Evolutionary conservation across 805 yeast genomes (phyloP).

Genomic region (Monosporozyma aquatica): DNA sequence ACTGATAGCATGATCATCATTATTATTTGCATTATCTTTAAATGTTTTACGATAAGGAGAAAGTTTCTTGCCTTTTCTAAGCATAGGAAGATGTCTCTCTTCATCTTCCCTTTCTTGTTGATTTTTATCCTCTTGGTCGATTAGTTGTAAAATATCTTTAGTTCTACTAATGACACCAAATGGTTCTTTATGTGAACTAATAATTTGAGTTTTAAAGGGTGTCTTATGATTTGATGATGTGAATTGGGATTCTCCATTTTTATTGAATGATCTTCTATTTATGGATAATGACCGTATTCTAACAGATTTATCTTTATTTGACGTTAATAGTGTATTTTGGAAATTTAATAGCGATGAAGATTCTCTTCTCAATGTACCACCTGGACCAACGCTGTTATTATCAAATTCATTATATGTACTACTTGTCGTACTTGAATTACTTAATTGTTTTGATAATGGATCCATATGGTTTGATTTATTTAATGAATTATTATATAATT

Average conservation of each 20-base stretch:
- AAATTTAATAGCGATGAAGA: slow-evolving; percentile 26
- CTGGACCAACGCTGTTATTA: no score
- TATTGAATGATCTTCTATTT: slow-evolving; percentile 17
- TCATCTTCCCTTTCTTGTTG: background rate
- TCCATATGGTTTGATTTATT: slow-evolving; percentile 8
- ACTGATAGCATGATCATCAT: background rate
- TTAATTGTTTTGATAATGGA: background rate
- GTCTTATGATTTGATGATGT: no score
- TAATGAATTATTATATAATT: slow-evolving; percentile 15
- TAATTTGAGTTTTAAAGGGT: slow-evolving; percentile 2
- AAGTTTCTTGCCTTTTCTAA: background rate
- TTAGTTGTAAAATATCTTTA: slow-evolving; percentile 3
- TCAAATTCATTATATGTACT: background rate
- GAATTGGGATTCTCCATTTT: no score
- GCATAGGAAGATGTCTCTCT: background rate
- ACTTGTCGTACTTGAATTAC: background rate
- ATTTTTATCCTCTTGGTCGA: slow-evolving; percentile 4
- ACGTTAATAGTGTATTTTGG: slow-evolving; percentile 25
- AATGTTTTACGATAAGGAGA: no score
- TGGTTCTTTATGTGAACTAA: slow-evolving; percentile 5
- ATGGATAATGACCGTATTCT: slow-evolving; percentile 24
- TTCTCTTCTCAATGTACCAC: slow-evolving; percentile 17
- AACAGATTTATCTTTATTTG: slow-evolving; percentile 29
- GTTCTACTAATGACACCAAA: slow-evolving; percentile 2
- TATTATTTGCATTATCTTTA: no score